Evolutionary conservation across 148 eudicot genomes (phyloP).

Genomic region (Vaccinium darrowii): DNA sequence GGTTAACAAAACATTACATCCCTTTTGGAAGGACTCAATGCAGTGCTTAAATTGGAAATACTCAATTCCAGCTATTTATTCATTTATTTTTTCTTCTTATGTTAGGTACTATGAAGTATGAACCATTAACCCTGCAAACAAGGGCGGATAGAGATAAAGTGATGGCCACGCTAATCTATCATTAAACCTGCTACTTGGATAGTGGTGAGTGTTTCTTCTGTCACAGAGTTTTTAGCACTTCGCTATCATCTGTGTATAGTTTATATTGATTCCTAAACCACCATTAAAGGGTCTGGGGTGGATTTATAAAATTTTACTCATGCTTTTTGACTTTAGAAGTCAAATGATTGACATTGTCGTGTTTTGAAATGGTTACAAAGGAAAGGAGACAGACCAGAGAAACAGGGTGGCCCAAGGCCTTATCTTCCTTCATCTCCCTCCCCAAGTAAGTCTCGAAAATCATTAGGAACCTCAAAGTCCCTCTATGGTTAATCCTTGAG

Average conservation of each 20-base stretch:
- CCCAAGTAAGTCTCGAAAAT: neutral
- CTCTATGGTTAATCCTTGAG: no score
- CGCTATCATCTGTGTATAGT: neutral
- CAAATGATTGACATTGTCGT: neutral
- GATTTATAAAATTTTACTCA: neutral
- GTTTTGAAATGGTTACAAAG: neutral
- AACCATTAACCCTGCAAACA: neutral
- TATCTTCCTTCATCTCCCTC: neutral
- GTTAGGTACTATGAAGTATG: neutral
- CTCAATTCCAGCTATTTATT: neutral
- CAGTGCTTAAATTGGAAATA: neutral
- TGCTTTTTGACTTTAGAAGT: neutral
- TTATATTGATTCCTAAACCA: neutral
- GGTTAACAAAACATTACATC: neutral
- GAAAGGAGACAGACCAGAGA: neutral
- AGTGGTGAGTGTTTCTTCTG: neutral
- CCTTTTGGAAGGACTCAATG: neutral
- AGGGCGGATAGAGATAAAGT: neutral
- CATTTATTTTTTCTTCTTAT: neutral
- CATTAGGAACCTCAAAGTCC: neutral
- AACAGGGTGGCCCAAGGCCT: neutral
- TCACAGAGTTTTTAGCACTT: neutral
- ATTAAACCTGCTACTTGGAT: neutral
- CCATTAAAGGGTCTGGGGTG: neutral
- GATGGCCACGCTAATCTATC: neutral